A percentile compares a stretch with the other conserved stretches of the same genome.
Conservation (phyloP, 106 monocot species). For the Dendrobium chrysotoxum region DNA sequence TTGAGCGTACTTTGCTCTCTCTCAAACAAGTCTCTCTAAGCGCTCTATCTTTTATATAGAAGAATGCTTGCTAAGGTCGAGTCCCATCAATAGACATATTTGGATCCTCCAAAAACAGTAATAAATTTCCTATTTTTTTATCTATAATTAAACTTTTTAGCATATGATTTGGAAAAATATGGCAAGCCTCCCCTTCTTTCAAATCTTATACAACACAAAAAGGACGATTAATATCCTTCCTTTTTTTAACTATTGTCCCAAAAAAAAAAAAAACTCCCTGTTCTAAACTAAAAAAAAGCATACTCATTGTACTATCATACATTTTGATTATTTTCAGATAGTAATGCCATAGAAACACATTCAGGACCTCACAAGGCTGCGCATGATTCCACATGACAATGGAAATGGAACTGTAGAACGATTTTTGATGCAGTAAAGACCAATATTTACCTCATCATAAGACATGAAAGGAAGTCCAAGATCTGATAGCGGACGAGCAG, state of each 20-base stretch:
- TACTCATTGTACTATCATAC: neutral
- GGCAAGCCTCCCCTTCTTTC: too few species aligned
- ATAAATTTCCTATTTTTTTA: too few species aligned
- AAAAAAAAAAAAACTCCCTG: neutral
- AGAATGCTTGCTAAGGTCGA: too few species aligned
- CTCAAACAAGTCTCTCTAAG: too few species aligned
- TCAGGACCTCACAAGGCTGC: too few species aligned
- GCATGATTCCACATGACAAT: neutral
- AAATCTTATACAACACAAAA: too few species aligned
- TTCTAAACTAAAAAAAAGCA: neutral
- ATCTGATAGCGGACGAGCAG: constrained; percentile 54
- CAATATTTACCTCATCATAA: constrained; percentile 56
- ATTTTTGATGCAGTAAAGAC: neutral
- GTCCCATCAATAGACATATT: too few species aligned
- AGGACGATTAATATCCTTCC: neutral
- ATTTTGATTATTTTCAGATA: constrained; percentile 3
- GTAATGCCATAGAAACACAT: neutral
- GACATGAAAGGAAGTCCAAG: constrained; percentile 96
- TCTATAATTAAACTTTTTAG: too few species aligned
- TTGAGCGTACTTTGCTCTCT: too few species aligned
- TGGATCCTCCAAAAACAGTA: too few species aligned
- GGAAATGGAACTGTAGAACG: neutral
- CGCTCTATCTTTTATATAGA: too few species aligned
- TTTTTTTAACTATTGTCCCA: neutral
- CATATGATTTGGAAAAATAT: too few species aligned